Base-by-base conservation (phyloP, 306 rosid species). In the Sicyos baderoa region DNA sequence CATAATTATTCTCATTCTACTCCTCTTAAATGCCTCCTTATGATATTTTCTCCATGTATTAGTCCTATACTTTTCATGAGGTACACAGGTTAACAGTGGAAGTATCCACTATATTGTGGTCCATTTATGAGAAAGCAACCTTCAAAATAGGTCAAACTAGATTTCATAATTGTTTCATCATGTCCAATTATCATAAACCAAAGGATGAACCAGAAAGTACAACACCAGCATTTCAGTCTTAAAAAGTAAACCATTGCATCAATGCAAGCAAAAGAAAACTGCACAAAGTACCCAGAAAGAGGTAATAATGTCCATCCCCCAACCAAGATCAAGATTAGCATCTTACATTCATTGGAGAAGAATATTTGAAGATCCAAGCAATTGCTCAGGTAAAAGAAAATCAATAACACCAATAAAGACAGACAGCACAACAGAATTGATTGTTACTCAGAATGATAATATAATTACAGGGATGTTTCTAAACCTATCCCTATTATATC, bases 391-490 rank as follows among this genome's bases (percentile, higher is more conserved):
- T 81, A 37, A 37, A 6, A 37, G 44, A 37, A 71, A 88, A 89
- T 82, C 69, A 77, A 75, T 83, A 87, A 84, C 85, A 76, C 83
- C 76, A 82, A 77, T 75, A 77, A 80, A 76, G 77, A 63, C 80
- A 85, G 84, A 61, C 60, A 73, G 82, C 81, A 85, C 79, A 84
- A 71, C 86, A 81, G 85, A 88, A 81, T 76, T 76, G 73, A 77
- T 51, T 72, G 45, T 40, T 40, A 40, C 45, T 40, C 45, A 6
- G 45, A 40, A 7, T 40, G 73, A 72, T 87, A 88, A 77, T 72
- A 88, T 72, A 88, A 78, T 72, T 86, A 86, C 88, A 84, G 80
- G 80, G 78, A 85, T 74, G 77, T 77, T 77, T 88, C 93, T 84
- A 91, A 81, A 67, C 16, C 72, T 67, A 67, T 67, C 64, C 82